Evolutionary conservation across 768 basidiomycete genomes (phyloP), one percentile per base, ranked within the genome.

Genomic region (Kwoniella mangroviensis): DNA sequence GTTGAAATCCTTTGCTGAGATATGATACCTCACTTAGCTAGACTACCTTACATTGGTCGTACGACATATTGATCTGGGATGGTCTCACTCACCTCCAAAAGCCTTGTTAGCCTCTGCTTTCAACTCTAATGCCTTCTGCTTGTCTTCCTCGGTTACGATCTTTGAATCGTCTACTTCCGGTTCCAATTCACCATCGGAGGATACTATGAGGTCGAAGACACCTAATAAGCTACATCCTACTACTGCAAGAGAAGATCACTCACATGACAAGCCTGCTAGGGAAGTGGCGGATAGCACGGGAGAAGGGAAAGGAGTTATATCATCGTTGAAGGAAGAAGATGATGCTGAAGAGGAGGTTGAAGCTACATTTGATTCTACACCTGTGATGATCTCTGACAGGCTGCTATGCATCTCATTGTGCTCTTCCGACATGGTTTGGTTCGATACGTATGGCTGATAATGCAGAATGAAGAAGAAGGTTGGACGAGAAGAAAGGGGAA

Each of bases 21-120:
- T 12, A 42, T 43, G 19, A 49, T 34, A 34, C 6, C 6, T 34
- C 4, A 34, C 6, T 34, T 34, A 34, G 34, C 34, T 34, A 34
- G 34, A 34, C 6, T 5, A 34, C 34, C 6, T 34, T 34, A 34
- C 34, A 34, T 34, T 7, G 34, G 6, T 34, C 6, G 34, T 34
- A 34, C 6, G 1, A 1, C 34, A 1, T 34, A 0, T 7, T 34
- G 34, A 34, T 34, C 6, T 34, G 34, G 34, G 0, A 34, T 34
- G 34, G 34, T 34, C 34, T 34, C 19, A 76, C 76, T 62, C 45
- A 81, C 82, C 76, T 26, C 75, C 74, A 68, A 98, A 99, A 4
- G 93, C 91, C 77, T 90, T 89, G 85, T 98, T 98, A 11, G 95
- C 97, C 70, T 90, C 87, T 7, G 86, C 88, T 84, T 98, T 99